Percentiles rank a stretch among this genome's conserved stretches.
These are phyloP conservation scores for Luffa acutangula DNA, from an alignment of 306 rosid species.

Conservation along the genomic window DNA sequence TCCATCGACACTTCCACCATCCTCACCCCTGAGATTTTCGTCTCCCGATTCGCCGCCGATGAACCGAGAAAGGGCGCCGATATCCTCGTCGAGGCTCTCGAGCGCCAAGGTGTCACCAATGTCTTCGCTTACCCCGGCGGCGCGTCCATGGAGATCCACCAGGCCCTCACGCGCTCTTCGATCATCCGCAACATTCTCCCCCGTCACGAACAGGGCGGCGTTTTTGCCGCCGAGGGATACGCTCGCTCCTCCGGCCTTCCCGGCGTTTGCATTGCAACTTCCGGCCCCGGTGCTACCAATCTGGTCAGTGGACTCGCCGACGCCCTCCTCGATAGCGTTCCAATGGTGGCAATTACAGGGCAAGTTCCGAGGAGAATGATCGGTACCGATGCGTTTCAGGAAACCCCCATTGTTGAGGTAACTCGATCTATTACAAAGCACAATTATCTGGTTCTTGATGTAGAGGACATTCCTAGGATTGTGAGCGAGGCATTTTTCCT, in stretches of 20 bases:
- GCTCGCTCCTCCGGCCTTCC: constrained; percentile 72
- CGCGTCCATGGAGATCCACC: constrained; percentile 94
- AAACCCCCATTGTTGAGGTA: constrained; percentile 86
- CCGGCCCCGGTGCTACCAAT: constrained; percentile 92
- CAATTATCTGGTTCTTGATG: constrained; percentile 79
- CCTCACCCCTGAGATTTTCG: constrained; percentile 1
- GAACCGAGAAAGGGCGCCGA: constrained; percentile 76
- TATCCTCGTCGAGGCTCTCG: constrained; percentile 83
- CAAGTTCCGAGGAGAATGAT: constrained; percentile 87
- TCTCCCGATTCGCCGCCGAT: constrained; percentile 35
- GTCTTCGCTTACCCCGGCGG: constrained; percentile 97
- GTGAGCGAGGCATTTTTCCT: constrained; percentile 63
- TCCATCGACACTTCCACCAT: background rate
- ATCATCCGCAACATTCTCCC: constrained; percentile 66
- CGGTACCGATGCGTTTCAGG: constrained; percentile 91
- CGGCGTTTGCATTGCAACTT: constrained; percentile 85
- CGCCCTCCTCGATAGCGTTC: constrained; percentile 62
- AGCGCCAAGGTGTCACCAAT: constrained; percentile 55
- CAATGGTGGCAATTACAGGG: constrained; percentile 72
- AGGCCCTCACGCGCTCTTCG: constrained; percentile 72
- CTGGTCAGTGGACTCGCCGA: constrained; percentile 83
- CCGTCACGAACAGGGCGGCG: constrained; percentile 86
- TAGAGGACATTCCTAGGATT: constrained; percentile 72
- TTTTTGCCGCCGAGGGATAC: constrained; percentile 85
- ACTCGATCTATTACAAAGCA: constrained; percentile 83